These are phyloP conservation scores for Vitis hybrid DNA, from an alignment of 177 flowering plant species.

Conservation along the genomic window DNA sequence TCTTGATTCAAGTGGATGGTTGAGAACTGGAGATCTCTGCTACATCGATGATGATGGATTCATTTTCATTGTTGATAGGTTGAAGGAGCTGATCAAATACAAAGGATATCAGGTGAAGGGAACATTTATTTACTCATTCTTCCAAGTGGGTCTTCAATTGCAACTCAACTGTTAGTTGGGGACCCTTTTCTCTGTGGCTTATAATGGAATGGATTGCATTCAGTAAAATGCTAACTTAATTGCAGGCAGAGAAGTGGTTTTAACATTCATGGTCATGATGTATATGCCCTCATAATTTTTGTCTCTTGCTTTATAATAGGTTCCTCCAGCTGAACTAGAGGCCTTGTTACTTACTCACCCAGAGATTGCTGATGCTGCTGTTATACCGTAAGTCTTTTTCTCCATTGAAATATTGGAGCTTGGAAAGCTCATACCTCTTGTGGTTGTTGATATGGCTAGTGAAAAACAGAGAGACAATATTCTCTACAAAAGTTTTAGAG, in stretches of 20 bases:
- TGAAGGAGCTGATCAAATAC: constrained; percentile 89
- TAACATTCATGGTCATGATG: not conserved
- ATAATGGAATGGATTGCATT: too few species aligned
- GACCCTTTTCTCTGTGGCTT: too few species aligned
- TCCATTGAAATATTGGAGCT: too few species aligned
- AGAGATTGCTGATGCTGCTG: constrained; percentile 74
- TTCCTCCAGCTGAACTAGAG: constrained; percentile 94
- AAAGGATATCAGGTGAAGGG: constrained; percentile 78
- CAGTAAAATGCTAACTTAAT: too few species aligned
- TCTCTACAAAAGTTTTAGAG: too few species aligned
- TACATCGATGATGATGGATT: constrained; percentile 80
- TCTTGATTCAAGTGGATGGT: constrained; percentile 74
- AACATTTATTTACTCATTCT: not conserved
- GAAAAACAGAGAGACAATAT: not conserved
- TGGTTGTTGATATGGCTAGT: not conserved
- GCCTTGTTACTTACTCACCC: constrained; percentile 74
- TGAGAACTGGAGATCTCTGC: constrained; percentile 84
- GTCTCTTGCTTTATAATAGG: constrained; percentile 33
- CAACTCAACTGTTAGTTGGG: too few species aligned
- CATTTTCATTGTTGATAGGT: constrained; percentile 76
- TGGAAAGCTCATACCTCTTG: too few species aligned
- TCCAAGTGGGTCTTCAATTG: not conserved
- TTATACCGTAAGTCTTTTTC: constrained; percentile 69
- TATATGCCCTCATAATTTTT: not conserved
- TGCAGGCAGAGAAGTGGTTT: too few species aligned